Evolutionary conservation across 2,329 filamentous ascomycete genomes (phyloP), one percentile per base, ranked within the genome.

Genomic region (Colletotrichum musae): DNA sequence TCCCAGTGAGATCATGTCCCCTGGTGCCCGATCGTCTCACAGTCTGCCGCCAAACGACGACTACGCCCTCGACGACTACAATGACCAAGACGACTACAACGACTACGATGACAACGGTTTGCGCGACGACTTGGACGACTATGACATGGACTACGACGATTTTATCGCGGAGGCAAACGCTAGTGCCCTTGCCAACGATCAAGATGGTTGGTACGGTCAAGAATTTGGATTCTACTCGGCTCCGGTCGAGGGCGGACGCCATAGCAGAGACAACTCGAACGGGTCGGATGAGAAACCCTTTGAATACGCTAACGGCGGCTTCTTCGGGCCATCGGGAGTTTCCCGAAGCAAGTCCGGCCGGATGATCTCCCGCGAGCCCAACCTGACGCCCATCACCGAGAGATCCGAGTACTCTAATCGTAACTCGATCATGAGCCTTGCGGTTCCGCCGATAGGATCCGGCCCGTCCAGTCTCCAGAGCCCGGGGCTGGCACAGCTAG

Each of bases 81-180:
- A 79, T 52, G 83, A 89, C 57, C 88, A 88, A 24, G 78, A 77
- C 16, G 73, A 76, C 1, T 68, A 79, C 26, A 75, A 79, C 53
- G 83, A 89, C 57, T 88, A 88, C 64, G 86, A 88, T 70, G 85
- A 87, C 81, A 86, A 91, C 58, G 79, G 77, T 47, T 81, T 82
- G 61, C 48, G 79, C 77, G 72, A 74, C 26, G 70, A 86, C 80
- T 77, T 87, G 73, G 89, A 91, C 69, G 88, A 92, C 72, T 88
- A 89, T 68, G 89, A 91, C 52, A 86, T 93, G 58, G 93, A 94
- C 68, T 94, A 98, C 73, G 95, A 98, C 74, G 90, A 91, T 39
- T 96, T 98, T 74, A 97, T 99, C 70, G 95, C 95, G 0, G 96
- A 94, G 67, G 96, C 96, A 5, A 99, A 99, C 74, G 95, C 95